A percentile compares a stretch with the other conserved stretches of the same genome.
These are phyloP conservation scores for Lachancea quebecensis DNA, from an alignment of 805 yeast species.

Conservation along the genomic window DNA sequence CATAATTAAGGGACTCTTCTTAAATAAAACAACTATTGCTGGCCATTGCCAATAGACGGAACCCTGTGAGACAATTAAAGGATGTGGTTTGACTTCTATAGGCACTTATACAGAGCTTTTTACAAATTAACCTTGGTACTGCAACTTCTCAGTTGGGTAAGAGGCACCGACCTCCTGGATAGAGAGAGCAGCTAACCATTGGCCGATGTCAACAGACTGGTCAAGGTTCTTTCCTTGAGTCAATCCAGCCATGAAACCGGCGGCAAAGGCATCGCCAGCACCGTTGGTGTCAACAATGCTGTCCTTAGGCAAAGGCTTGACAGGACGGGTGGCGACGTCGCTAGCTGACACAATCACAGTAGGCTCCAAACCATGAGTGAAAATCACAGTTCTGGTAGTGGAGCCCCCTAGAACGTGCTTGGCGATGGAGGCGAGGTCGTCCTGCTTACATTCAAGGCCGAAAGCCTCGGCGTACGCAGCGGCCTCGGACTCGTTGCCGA, in stretches of 20 bases:
- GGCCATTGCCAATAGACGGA: too few species aligned
- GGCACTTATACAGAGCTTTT: too few species aligned
- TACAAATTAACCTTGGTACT: slow-evolving; percentile 31
- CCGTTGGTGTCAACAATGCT: slow-evolving; percentile 91
- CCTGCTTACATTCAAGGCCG: slow-evolving; percentile 39
- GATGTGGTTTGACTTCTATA: too few species aligned
- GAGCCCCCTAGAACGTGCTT: slow-evolving; percentile 55
- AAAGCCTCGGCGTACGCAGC: slow-evolving; percentile 88
- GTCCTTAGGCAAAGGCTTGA: slow-evolving; percentile 59
- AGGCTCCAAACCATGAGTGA: slow-evolving; percentile 94
- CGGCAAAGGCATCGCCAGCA: slow-evolving; percentile 98
- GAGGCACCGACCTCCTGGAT: slow-evolving; percentile 94
- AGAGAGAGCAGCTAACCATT: slow-evolving; percentile 91
- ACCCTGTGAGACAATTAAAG: too few species aligned
- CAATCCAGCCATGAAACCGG: slow-evolving; percentile 87
- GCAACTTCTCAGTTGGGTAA: slow-evolving; percentile 72
- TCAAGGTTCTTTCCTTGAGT: slow-evolving; percentile 63
- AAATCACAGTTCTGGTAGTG: slow-evolving; percentile 75
- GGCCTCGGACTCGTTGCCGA: slow-evolving; percentile 97
- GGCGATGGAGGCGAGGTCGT: slow-evolving; percentile 73
- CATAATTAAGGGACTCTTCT: background rate
- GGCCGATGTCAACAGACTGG: slow-evolving; percentile 72
- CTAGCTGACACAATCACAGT: slow-evolving; percentile 69
- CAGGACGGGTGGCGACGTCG: slow-evolving; percentile 46
- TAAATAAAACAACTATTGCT: too few species aligned